A percentile compares a stretch with the other conserved stretches of the same genome.
These are phyloP conservation scores for Citrullus amarus DNA, from an alignment of 306 rosid species.

Conservation along the genomic window DNA sequence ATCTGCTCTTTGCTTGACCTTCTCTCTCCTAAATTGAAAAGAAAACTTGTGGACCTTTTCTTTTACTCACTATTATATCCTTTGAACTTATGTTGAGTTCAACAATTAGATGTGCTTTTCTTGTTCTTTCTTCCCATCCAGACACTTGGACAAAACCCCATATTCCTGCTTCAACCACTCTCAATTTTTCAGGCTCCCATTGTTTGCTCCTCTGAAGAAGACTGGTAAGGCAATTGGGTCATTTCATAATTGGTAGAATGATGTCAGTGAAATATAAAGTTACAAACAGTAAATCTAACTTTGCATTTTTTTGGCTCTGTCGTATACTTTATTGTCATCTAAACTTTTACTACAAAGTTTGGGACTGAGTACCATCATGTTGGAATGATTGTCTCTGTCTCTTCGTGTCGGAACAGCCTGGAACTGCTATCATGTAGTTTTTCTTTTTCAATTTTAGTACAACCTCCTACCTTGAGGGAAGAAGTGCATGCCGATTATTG, in stretches of 20 bases:
- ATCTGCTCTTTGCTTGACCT: neutral
- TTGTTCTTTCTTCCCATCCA: neutral
- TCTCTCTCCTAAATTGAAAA: neutral
- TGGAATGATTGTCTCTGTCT: neutral
- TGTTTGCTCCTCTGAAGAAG: neutral
- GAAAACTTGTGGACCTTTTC: neutral
- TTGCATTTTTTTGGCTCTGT: neutral
- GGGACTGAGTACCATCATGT: neutral
- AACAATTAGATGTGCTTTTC: neutral
- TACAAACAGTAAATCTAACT: neutral
- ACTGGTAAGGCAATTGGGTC: slow-evolving; percentile 3
- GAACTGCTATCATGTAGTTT: neutral
- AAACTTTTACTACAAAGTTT: neutral
- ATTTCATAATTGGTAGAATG: neutral
- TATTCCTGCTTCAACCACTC: neutral
- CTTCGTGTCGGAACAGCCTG: neutral
- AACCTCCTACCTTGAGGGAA: too few species aligned
- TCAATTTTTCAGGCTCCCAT: neutral
- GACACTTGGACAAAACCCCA: neutral
- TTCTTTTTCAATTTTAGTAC: too few species aligned
- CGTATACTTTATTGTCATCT: neutral
- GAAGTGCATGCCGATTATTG: too few species aligned
- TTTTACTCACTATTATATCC: neutral
- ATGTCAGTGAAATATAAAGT: neutral
- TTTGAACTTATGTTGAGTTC: neutral